Evolutionary conservation across 2,329 filamentous ascomycete species (phyloP).

Genomic region (Atkinsonella texensis): DNA sequence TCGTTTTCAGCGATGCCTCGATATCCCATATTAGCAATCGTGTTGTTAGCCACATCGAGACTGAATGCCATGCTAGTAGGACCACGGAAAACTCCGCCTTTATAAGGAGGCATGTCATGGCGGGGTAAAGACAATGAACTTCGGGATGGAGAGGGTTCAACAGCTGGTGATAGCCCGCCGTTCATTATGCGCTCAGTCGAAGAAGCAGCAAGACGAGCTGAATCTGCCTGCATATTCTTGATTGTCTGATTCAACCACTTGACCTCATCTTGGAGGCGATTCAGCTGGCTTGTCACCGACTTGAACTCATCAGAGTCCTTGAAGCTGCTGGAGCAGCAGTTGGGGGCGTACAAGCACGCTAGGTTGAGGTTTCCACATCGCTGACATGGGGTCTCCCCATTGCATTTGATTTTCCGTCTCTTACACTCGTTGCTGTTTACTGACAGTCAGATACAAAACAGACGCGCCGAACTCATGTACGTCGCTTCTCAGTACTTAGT

Average conservation of each 20-base stretch:
- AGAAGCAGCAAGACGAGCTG: constrained; percentile 28
- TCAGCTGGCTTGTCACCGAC: constrained; percentile 63
- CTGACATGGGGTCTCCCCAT: constrained; percentile 55
- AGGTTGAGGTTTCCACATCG: constrained; percentile 58
- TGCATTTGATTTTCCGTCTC: constrained; percentile 64
- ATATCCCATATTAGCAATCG: constrained; percentile 82
- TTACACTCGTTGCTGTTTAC: constrained; percentile 57
- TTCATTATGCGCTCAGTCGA: constrained; percentile 30
- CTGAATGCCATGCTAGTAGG: constrained; percentile 79
- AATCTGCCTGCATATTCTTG: constrained; percentile 50
- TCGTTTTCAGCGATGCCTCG: constrained; percentile 47
- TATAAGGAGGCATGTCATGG: constrained; percentile 36
- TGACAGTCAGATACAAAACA: not conserved
- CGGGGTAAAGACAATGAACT: constrained; percentile 25
- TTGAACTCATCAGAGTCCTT: constrained; percentile 89
- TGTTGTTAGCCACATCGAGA: constrained; percentile 75
- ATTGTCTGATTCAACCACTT: constrained; percentile 63
- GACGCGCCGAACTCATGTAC: not conserved
- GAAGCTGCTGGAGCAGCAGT: constrained; percentile 64
- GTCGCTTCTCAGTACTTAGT: not conserved
- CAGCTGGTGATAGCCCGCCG: constrained; percentile 13
- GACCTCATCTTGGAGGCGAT: constrained; percentile 71
- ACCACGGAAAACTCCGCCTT: constrained; percentile 61
- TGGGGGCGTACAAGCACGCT: constrained; percentile 52
- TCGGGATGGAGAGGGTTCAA: constrained; percentile 32